These are phyloP conservation scores for Nemania sp. DNA, from an alignment of 2,329 filamentous ascomycete species.

Conservation along the genomic window DNA sequence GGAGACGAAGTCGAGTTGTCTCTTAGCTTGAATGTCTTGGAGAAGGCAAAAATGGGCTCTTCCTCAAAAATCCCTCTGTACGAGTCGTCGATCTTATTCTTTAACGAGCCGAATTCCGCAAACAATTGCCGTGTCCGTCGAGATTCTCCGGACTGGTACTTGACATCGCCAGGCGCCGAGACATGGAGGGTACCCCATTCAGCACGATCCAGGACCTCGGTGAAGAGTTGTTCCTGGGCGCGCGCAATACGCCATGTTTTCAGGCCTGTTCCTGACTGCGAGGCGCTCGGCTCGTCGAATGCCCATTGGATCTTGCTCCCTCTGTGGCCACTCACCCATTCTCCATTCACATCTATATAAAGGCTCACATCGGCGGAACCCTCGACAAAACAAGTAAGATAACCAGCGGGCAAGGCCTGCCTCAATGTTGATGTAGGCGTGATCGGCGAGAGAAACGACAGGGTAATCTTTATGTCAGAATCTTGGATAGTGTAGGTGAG, in stretches of 20 bases:
- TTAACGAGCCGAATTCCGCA: conserved; percentile 66
- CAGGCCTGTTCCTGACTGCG: conserved; percentile 43
- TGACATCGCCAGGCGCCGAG: conserved; percentile 68
- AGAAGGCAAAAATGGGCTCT: conserved; percentile 82
- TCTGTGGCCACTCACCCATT: conserved; percentile 81
- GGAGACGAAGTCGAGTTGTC: conserved; percentile 41
- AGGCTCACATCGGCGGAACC: conserved; percentile 67
- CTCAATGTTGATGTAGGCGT: conserved; percentile 80
- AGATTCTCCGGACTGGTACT: conserved; percentile 74
- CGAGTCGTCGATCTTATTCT: conserved; percentile 67
- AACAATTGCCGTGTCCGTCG: conserved; percentile 69
- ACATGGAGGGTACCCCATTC: conserved; percentile 87
- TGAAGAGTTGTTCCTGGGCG: conserved; percentile 68
- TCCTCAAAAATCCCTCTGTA: conserved; percentile 76
- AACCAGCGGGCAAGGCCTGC: conserved; percentile 81
- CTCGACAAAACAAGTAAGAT: conserved; percentile 71
- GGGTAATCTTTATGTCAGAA: conserved; percentile 45
- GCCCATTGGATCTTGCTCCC: conserved; percentile 73
- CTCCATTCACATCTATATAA: conserved; percentile 72
- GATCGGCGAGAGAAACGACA: conserved; percentile 73
- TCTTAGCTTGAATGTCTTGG: conserved; percentile 62
- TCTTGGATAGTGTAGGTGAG: conserved; percentile 50
- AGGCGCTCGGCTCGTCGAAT: conserved; percentile 53
- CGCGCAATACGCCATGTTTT: conserved; percentile 71
- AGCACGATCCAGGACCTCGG: conserved; percentile 72